A percentile compares a stretch with the other conserved stretches of the same genome.
phyloP scores from a whole-genome alignment of 2,329 filamentous ascomycete species.

The Aspergillus carbonarius region DNA sequence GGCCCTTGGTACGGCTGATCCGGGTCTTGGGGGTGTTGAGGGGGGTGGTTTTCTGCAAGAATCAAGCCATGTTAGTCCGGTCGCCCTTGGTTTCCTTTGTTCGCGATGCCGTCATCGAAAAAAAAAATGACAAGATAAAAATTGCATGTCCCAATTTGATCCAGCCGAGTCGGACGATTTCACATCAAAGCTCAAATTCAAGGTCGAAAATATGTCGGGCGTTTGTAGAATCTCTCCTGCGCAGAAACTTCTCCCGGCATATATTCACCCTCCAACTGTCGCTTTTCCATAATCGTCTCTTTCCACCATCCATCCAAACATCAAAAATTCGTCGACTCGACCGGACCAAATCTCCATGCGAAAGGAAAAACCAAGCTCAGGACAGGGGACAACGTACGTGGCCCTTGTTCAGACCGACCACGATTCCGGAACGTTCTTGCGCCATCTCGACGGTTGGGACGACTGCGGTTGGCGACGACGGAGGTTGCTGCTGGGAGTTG shows the following conservation, averaged over 20 bases:
- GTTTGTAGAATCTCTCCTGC: not conserved
- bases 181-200: not conserved
- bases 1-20: slow-evolving; percentile 86
- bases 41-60: slow-evolving; percentile 74
- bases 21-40: slow-evolving; percentile 71
- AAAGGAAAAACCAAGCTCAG: not conserved
- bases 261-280: not conserved
- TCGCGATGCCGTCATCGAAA: not conserved
- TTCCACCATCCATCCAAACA: not conserved
- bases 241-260: not conserved
- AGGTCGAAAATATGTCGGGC: not conserved
- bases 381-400: slow-evolving; percentile 56
- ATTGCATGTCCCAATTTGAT: not conserved
- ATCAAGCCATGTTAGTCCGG: slow-evolving; percentile 41
- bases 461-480: slow-evolving; percentile 36
- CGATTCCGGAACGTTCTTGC: slow-evolving; percentile 54
- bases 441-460: slow-evolving; percentile 48
- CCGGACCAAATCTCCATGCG: slow-evolving; percentile 16
- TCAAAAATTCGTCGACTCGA: slow-evolving; percentile 14
- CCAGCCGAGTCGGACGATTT: slow-evolving; percentile 7
- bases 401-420: slow-evolving; percentile 64
- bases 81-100: not conserved
- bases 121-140: not conserved
- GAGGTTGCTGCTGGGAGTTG: slow-evolving; percentile 30
- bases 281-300: not conserved